Evolutionary conservation across 331 rosid species (phyloP).

Genomic region (Telfairia occidentalis): DNA sequence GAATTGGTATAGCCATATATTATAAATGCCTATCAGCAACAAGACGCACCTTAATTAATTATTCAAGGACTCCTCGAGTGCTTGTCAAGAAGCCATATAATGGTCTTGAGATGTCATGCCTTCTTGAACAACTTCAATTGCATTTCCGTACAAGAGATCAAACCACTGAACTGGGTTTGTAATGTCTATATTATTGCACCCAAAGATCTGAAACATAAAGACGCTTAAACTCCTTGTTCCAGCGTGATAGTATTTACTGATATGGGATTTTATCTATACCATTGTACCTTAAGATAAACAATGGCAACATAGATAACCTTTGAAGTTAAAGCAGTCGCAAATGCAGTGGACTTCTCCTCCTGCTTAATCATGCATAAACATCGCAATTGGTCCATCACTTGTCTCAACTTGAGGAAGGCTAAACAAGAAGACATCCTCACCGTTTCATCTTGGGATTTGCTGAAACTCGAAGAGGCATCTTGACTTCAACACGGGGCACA

Average conservation of each 20-base stretch:
- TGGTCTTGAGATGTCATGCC: conserved; percentile 84
- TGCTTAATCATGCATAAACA: conserved; percentile 65
- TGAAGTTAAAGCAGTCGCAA: conserved; percentile 78
- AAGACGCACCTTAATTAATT: conserved; percentile 62
- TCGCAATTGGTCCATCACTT: conserved; percentile 41
- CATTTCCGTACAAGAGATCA: conserved; percentile 82
- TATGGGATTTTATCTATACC: conserved; percentile 74
- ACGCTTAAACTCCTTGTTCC: conserved; percentile 87
- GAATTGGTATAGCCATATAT: conserved; percentile 9
- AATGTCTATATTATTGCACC: conserved; percentile 55
- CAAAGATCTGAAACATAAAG: conserved; percentile 54
- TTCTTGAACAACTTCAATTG: conserved; percentile 83
- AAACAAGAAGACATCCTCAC: conserved; percentile 61
- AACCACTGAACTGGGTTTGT: conserved; percentile 87
- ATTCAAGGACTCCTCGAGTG: conserved; percentile 75
- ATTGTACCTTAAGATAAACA: conserved; percentile 63
- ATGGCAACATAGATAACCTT: conserved; percentile 80
- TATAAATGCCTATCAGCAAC: conserved; percentile 53
- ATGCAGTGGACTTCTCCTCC: conserved; percentile 66
- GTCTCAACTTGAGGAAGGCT: conserved; percentile 49
- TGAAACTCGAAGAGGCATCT: conserved; percentile 61
- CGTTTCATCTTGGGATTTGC: conserved; percentile 76
- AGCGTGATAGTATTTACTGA: conserved; percentile 66
- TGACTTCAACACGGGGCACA: conserved; percentile 42
- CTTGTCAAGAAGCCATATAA: conserved; percentile 80